Evolutionary conservation across 1,284 basidiomycete species (phyloP).

Genomic region (Heliocybe sulcata): DNA sequence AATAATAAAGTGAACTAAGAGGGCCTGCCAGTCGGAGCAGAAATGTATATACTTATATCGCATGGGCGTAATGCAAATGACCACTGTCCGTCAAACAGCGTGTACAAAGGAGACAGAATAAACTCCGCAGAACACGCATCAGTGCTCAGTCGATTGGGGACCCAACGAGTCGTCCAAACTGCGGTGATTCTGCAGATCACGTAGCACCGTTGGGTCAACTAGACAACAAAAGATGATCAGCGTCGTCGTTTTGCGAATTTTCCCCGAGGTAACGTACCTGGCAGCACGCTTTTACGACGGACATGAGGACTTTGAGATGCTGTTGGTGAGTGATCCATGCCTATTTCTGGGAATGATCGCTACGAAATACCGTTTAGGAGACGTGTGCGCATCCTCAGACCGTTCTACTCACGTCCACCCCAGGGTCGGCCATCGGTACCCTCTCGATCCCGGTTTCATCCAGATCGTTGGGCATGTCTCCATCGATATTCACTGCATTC

Average conservation of each 20-base stretch:
- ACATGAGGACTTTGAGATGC: slow-evolving; percentile 55
- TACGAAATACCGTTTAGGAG: slow-evolving; percentile 19
- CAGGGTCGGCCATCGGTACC: slow-evolving; percentile 86
- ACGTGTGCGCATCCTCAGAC: slow-evolving; percentile 2
- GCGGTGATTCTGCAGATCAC: slow-evolving; percentile 81
- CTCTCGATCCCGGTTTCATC: slow-evolving; percentile 81
- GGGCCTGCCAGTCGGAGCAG: not conserved
- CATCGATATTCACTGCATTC: slow-evolving; percentile 80
- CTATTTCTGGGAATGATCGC: slow-evolving; percentile 57
- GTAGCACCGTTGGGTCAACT: slow-evolving; percentile 85
- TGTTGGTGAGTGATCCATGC: slow-evolving; percentile 44
- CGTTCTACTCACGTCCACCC: slow-evolving; percentile 47
- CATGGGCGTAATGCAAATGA: not conserved
- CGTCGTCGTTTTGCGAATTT: no score
- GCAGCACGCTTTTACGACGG: slow-evolving; percentile 79
- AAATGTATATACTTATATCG: not conserved
- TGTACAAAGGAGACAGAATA: not conserved
- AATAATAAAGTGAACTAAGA: not conserved
- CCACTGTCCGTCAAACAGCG: not conserved
- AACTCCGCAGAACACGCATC: not conserved
- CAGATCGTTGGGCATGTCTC: slow-evolving; percentile 59
- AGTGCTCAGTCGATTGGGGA: slow-evolving; percentile 4
- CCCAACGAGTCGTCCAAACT: slow-evolving; percentile 56
- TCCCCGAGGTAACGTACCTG: slow-evolving; percentile 44
- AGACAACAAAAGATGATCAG: slow-evolving; percentile 9